A percentile compares a stretch with the other conserved stretches of the same genome.
Conservation (phyloP, 2,329 filamentous ascomycete genomes). For the Pseudomassariella vexata region DNA sequence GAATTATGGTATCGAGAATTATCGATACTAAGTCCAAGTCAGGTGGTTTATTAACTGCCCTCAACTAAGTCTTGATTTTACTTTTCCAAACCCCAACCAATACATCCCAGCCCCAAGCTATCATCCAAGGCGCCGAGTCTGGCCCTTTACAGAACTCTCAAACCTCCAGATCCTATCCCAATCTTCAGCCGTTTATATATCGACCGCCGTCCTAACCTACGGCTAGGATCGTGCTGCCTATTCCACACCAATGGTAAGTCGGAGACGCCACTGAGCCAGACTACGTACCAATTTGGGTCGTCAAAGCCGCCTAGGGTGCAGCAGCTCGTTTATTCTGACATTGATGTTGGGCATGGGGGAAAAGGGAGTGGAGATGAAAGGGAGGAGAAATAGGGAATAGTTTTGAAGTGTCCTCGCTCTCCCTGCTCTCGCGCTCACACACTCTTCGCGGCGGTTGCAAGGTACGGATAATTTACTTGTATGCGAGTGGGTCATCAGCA, state of each 20-base stretch:
- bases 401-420: too few relatives aligned
- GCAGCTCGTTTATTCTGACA: constrained; percentile 13
- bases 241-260: constrained; percentile 32
- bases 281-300: constrained; percentile 53
- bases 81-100: too few relatives aligned
- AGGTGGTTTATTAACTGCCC: too few relatives aligned
- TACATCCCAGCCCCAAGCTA: too few relatives aligned
- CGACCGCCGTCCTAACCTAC: constrained; percentile 40
- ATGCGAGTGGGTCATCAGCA: constrained; percentile 38
- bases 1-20: too few relatives aligned
- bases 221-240: constrained; percentile 43
- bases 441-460: constrained; percentile 31
- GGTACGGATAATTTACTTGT: constrained; percentile 40
- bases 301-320: constrained; percentile 42
- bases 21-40: too few relatives aligned
- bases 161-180: constrained; percentile 43
- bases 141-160: too few relatives aligned
- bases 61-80: too few relatives aligned
- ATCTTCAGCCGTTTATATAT: constrained; percentile 41
- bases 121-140: too few relatives aligned
- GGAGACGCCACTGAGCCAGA: constrained; percentile 35
- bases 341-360: constrained; percentile 16
- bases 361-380: constrained; percentile 10
- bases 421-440: constrained; percentile 22
- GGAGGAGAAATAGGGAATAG: too few relatives aligned